A percentile compares a stretch with the other conserved stretches of the same genome.
phyloP scores from a whole-genome alignment of 2,329 filamentous ascomycete genomes.

The Raffaelea arxii region DNA sequence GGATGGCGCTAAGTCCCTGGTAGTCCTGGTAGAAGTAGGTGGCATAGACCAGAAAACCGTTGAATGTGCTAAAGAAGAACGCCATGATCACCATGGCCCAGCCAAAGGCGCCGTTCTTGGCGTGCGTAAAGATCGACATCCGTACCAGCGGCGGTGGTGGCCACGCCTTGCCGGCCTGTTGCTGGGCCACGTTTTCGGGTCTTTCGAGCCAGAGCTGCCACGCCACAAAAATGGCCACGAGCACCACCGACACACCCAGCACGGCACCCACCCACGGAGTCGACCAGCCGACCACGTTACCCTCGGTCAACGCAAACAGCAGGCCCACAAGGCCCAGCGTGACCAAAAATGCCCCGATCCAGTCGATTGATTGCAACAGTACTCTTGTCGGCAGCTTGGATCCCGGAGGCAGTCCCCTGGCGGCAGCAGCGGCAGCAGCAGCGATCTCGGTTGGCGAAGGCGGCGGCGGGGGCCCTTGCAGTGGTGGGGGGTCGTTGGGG shows the following conservation, averaged over 20 bases:
- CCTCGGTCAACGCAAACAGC: constrained; percentile 58
- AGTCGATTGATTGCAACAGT: constrained; percentile 40
- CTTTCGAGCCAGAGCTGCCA: constrained; percentile 54
- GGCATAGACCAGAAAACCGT: constrained; percentile 56
- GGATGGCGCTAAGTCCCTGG: constrained; percentile 49
- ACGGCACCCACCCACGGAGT: constrained; percentile 52
- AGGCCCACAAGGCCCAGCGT: constrained; percentile 53
- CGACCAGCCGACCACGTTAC: constrained; percentile 59
- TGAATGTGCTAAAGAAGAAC: constrained; percentile 58
- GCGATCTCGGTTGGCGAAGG: neutral
- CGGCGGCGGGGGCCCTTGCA: constrained; percentile 8
- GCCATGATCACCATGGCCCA: constrained; percentile 56
- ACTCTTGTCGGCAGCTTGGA: neutral
- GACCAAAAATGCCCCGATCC: constrained; percentile 54
- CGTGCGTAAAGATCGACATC: constrained; percentile 46
- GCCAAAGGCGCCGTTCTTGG: constrained; percentile 41
- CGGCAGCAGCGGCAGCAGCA: constrained; percentile 23
- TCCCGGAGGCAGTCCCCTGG: no score
- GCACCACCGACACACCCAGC: constrained; percentile 46
- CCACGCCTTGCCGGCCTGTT: constrained; percentile 15
- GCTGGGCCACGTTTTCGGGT: constrained; percentile 24
- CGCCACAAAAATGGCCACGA: constrained; percentile 45
- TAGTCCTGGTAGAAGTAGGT: constrained; percentile 65
- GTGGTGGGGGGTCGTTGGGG: constrained; percentile 23
- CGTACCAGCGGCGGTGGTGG: constrained; percentile 51